Evolutionary conservation across 768 basidiomycete species (phyloP).

Genomic region (Amanita jacksonii): DNA sequence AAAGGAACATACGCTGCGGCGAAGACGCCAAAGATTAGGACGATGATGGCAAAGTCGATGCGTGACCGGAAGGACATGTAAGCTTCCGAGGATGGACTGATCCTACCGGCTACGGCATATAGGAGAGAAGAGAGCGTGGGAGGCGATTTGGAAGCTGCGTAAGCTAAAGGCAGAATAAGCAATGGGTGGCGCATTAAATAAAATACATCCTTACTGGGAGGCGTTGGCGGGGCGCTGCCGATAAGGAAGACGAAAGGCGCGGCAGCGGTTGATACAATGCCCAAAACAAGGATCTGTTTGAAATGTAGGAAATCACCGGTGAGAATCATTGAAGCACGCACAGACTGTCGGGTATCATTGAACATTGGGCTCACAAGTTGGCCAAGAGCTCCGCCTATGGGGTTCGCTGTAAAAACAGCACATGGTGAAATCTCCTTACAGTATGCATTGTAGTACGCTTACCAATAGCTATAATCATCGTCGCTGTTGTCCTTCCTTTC

Average conservation of each 20-base stretch:
- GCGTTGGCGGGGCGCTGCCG: conserved; percentile 53
- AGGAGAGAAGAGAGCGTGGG: conserved; percentile 44
- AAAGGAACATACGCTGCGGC: conserved; percentile 47
- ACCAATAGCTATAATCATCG: conserved; percentile 48
- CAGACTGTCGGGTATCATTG: conserved; percentile 45
- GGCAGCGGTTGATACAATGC: conserved; percentile 56
- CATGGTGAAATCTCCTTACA: not conserved
- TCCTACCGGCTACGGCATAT: conserved; percentile 40
- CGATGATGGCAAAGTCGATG: conserved; percentile 56
- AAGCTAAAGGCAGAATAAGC: conserved; percentile 33
- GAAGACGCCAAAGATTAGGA: conserved; percentile 51
- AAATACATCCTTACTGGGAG: conserved; percentile 50
- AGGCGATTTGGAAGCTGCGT: conserved; percentile 53
- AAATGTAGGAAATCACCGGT: not conserved
- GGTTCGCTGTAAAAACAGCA: conserved; percentile 44
- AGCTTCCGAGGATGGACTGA: conserved; percentile 27
- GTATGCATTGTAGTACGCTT: conserved; percentile 7
- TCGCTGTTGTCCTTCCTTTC: conserved; percentile 68
- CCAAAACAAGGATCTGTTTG: conserved; percentile 59
- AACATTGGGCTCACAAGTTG: conserved; percentile 64
- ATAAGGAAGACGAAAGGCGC: conserved; percentile 54
- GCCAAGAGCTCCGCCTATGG: conserved; percentile 62
- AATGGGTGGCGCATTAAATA: not conserved
- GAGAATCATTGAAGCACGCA: conserved; percentile 22
- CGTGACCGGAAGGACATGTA: conserved; percentile 60